Base-by-base conservation (phyloP, 2,329 filamentous ascomycete genomes). In the Nigrospora oryzae region DNA sequence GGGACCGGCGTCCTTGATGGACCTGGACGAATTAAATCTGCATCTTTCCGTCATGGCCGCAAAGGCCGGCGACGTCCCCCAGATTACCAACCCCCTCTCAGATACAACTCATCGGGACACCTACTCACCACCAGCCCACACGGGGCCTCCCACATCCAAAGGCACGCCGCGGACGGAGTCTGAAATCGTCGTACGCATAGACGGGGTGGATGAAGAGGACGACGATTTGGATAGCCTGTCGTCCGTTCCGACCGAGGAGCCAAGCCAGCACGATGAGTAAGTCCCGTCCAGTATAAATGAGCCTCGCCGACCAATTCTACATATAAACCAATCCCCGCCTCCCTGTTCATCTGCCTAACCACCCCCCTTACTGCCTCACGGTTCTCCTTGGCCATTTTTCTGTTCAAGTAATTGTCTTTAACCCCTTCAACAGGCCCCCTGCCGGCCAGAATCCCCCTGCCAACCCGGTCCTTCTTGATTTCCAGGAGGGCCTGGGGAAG, bases 141-240 rank as follows among this genome's bases (percentile, higher is more conserved):
- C 44, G 40, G 47, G 40, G 14, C 41, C 44, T 35, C 51, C 55
- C 17, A 47, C 48, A 5, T 53, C 58, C 8, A 54, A 53, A 44
- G 55, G 52, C 32, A 56, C 53, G 15, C 53, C 58, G 10, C 50
- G 43, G 42, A 53, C 55, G n/a, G 53, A 60, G 47, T 56, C 59
- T 42, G 56, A 60, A 46, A 60, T 60, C 11, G 49, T 61, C 36
- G 59, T 62, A 34, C 55, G 54, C 38, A 47, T 59, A 45, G 56
- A 60, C 45, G 52, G 50, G n/a, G 56, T 56, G 52, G 57, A 59
- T 40, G 40, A 51, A 23, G 55, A 54, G 52, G 56, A 58, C 40
- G 40, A 51, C 28, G 55, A 54, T 38, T 39, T 48, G 36, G 42
- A 52, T 23, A 50, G 49, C 39, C 50, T 47, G 41, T 48, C 48